Percentiles rank a stretch among this genome's conserved stretches.
phyloP scores from a whole-genome alignment of 768 basidiomycete genomes.

The Calocybe cyanea region DNA sequence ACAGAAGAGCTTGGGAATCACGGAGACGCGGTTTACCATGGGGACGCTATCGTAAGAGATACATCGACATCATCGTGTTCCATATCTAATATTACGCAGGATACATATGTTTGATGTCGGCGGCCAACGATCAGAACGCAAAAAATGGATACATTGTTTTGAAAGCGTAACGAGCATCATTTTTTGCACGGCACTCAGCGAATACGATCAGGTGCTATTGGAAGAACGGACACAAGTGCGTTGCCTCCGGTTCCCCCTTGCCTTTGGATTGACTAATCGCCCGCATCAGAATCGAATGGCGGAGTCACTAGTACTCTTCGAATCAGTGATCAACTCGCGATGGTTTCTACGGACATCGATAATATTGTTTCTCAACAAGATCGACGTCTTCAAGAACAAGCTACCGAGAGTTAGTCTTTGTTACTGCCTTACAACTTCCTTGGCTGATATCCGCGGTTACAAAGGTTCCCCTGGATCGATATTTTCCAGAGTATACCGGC shows the following conservation, averaged over 20 bases:
- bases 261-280: not conserved
- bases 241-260: slow-evolving; percentile 8
- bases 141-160: no score
- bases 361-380: slow-evolving; percentile 91
- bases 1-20: slow-evolving; percentile 85
- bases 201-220: slow-evolving; percentile 71
- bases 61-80: not conserved
- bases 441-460: no score
- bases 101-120: slow-evolving; percentile 77
- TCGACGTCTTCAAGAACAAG: slow-evolving; percentile 90
- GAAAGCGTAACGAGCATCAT: no score
- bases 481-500: slow-evolving; percentile 90
- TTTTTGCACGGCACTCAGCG: slow-evolving; percentile 67
- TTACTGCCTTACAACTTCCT: not conserved
- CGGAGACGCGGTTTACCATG: slow-evolving; percentile 79
- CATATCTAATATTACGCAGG: slow-evolving; percentile 17
- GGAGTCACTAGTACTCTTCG: slow-evolving; percentile 86
- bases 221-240: slow-evolving; percentile 65
- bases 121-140: slow-evolving; percentile 73
- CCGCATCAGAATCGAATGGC: slow-evolving; percentile 79
- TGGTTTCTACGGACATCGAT: slow-evolving; percentile 93
- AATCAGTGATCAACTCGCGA: no score
- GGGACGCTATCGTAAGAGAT: slow-evolving; percentile 54
- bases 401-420: slow-evolving; percentile 54
- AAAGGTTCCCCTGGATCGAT: slow-evolving; percentile 66